Evolutionary conservation across 2,329 filamentous ascomycete species (phyloP), one percentile per base, ranked within the genome.

Genomic region (Fusarium sulawesiense): DNA sequence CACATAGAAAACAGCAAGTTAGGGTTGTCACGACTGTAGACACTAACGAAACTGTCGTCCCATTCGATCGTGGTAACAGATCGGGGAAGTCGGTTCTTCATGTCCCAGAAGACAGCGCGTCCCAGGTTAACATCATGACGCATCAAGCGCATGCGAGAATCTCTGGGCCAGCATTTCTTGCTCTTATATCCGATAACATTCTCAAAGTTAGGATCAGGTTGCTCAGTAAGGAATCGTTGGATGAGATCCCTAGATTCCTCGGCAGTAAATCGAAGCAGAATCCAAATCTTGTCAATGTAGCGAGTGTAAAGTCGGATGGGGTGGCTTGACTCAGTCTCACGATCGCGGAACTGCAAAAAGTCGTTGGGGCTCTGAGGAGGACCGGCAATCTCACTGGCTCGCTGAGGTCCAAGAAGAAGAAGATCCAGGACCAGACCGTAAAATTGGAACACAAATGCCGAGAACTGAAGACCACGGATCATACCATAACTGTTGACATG

Each of bases 151-250:
- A 99, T 99, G 53, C 96, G 90, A 25, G 94, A 98, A 79, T 99
- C 96, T 75, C 96, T 90, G 44, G 96, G 97, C 96, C 96, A 99
- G 82, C 97, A 99, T 80, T 98, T 99, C 86, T 99, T 99, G 82
- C 97, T 99, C 84, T 93, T 94, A 81, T 98, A 99, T 1, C 96
- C 96, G 74, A 99, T 98, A 44, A 99, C 96, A 71, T 99, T 99
- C 79, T 99, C 96, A 72, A 99, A 99, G 78, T 99, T 99, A 4
- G 96, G 96, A 80, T 99, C 97, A 0, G 96, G 96, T 77, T 99
- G 95, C 78, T 99, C 97, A 0, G 97, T 99, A 73, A 99, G 85
- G 86, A 98, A 99, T 12, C 96, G 92, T 79, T 99, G 96, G 63
- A 99, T 99, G 48, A 99, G 85, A 76, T 99, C 96, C 66, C 96